Evolutionary conservation across 1,284 basidiomycete genomes (phyloP).

Genomic region (Anthracocystis setariae): DNA sequence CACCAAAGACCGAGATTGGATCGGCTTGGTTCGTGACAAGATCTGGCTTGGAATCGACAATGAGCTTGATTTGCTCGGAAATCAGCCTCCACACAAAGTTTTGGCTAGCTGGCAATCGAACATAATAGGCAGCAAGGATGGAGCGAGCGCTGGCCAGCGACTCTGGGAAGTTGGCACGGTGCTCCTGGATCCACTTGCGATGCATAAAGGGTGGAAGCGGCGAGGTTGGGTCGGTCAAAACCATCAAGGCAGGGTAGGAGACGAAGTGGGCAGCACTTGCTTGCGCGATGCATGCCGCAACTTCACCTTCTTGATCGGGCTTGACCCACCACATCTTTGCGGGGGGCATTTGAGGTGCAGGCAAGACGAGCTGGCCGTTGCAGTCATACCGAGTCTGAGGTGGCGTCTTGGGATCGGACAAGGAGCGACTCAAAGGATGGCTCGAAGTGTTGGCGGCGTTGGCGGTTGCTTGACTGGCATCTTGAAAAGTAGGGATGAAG

Average conservation of each 20-base stretch:
- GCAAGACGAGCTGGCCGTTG: conserved; percentile 34
- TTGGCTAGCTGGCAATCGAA: conserved; percentile 56
- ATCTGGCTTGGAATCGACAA: conserved; percentile 12
- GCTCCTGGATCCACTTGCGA: conserved; percentile 60
- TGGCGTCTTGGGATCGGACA: conserved; percentile 22
- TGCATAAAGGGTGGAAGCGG: conserved; percentile 61
- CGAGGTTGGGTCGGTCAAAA: conserved; percentile 57
- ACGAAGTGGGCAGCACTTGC: conserved; percentile 59
- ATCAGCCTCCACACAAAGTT: conserved; percentile 53
- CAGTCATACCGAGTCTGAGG: conserved; percentile 39
- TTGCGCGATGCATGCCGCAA: conserved; percentile 51
- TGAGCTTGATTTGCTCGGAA: conserved; percentile 36
- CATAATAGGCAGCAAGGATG: conserved; percentile 56
- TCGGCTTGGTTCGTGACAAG: conserved; percentile 22
- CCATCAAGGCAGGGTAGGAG: conserved; percentile 60
- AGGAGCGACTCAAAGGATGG: conserved; percentile 25
- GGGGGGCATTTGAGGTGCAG: conserved; percentile 32
- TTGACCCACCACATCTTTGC: conserved; percentile 58
- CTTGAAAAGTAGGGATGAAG: conserved; percentile 24
- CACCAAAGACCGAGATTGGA: conserved; percentile 41
- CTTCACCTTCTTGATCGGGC: conserved; percentile 39
- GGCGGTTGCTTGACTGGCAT: conserved; percentile 1
- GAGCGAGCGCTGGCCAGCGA: conserved; percentile 55
- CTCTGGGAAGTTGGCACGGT: conserved; percentile 43
- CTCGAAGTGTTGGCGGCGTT: conserved; percentile 6